Evolutionary conservation across 257 asterid genomes (phyloP).

Genomic region (Mentha longifolia): DNA sequence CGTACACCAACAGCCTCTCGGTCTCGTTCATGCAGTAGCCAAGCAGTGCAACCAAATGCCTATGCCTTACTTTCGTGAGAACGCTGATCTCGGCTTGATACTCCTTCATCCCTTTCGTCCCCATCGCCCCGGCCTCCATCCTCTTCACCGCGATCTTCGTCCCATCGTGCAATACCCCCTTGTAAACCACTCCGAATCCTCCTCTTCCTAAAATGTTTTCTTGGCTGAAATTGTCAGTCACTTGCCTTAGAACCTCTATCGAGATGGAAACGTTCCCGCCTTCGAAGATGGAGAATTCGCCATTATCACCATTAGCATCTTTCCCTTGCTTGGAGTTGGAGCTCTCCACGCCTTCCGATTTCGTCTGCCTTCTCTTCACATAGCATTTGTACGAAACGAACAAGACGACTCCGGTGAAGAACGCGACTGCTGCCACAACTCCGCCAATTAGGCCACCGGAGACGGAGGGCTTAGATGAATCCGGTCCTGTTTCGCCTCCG

Average conservation of each 20-base stretch:
- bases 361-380: slow-evolving; percentile 42
- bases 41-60: slow-evolving; percentile 90
- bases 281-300: slow-evolving; percentile 56
- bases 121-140: slow-evolving; percentile 82
- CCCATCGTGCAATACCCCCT: slow-evolving; percentile 84
- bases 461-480: slow-evolving; percentile 39
- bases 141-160: slow-evolving; percentile 88
- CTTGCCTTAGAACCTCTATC: slow-evolving; percentile 75
- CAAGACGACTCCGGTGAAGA: slow-evolving; percentile 53
- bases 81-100: slow-evolving; percentile 87
- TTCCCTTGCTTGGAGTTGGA: slow-evolving; percentile 58
- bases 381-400: slow-evolving; percentile 72
- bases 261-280: slow-evolving; percentile 72
- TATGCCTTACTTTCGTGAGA: slow-evolving; percentile 85
- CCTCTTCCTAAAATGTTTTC: slow-evolving; percentile 75
- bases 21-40: slow-evolving; percentile 81
- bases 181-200: slow-evolving; percentile 85
- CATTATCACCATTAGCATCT: too few species aligned
- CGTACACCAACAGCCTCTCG: slow-evolving; percentile 89
- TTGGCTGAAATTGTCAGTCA: slow-evolving; percentile 68
- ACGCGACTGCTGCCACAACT: slow-evolving; percentile 57
- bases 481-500: slow-evolving; percentile 38
- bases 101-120: slow-evolving; percentile 87
- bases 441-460: slow-evolving; percentile 75
- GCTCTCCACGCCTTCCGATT: slow-evolving; percentile 51